These are phyloP conservation scores for Sergeia podlipaevii DNA, from an alignment of 208 protist genomes.

Conservation along the genomic window DNA sequence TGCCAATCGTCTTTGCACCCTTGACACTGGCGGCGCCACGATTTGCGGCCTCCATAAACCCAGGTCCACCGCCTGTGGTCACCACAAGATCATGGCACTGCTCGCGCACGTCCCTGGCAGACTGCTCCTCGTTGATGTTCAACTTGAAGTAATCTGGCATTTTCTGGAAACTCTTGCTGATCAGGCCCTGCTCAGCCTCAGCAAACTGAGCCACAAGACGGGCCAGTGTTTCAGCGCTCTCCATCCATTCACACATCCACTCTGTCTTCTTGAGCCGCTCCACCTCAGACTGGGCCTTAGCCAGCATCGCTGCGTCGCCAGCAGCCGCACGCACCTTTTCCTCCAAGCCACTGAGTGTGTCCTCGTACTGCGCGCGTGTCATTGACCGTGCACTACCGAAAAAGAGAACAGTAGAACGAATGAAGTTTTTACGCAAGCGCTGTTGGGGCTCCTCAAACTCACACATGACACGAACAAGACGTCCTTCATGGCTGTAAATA, in stretches of 20 bases:
- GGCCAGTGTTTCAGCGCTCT: constrained; percentile 63
- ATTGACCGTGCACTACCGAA: constrained; percentile 91
- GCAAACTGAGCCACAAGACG: constrained; percentile 63
- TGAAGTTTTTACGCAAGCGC: constrained; percentile 56
- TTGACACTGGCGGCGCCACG: constrained; percentile 67
- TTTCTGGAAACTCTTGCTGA: constrained; percentile 45
- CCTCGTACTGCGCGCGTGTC: constrained; percentile 61
- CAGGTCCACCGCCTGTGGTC: constrained; percentile 89
- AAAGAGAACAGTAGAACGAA: constrained; percentile 88
- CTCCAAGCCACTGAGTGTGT: constrained; percentile 26
- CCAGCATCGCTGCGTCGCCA: constrained; percentile 12
- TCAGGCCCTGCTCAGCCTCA: constrained; percentile 30
- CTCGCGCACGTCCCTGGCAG: constrained; percentile 12
- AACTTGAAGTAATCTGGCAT: constrained; percentile 82
- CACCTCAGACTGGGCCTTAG: constrained; percentile 28
- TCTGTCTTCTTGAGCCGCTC: constrained; percentile 60
- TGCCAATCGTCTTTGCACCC: constrained; percentile 82
- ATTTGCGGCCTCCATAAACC: constrained; percentile 94
- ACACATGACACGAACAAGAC: constrained; percentile 88
- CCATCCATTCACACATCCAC: constrained; percentile 92
- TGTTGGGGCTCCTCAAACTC: constrained; percentile 89
- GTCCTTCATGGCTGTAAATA: constrained; percentile 60
- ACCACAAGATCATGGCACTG: constrained; percentile 71
- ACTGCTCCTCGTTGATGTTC: constrained; percentile 15
- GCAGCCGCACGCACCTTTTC: constrained; percentile 14